A percentile compares a stretch with the other conserved stretches of the same genome.
Evolutionary conservation across 73 alveolate genomes (phyloP).

Genomic region (Paramecium biaurelia): DNA sequence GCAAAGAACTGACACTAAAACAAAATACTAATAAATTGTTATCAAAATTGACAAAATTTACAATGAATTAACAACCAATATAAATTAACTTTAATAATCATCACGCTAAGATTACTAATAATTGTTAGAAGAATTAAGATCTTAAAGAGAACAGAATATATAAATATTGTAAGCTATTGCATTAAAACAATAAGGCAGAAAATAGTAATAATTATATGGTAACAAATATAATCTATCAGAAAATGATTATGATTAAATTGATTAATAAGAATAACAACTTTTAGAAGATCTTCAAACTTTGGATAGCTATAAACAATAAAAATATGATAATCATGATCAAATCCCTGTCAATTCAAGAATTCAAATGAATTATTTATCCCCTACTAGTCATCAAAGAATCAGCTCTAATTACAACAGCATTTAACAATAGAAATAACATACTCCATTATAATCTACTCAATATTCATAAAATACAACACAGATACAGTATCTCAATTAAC

Average conservation of each 20-base stretch:
- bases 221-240: background rate
- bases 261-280: background rate
- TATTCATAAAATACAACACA: background rate
- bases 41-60: background rate
- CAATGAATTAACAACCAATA: background rate
- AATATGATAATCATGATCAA: background rate
- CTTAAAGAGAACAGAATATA: background rate
- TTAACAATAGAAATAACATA: background rate
- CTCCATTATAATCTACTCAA: background rate
- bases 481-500: background rate
- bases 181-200: background rate
- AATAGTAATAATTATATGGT: background rate
- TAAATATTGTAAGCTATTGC: background rate
- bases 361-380: background rate
- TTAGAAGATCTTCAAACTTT: background rate
- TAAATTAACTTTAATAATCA: background rate
- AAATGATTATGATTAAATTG: background rate
- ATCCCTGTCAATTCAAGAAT: background rate
- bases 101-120: background rate
- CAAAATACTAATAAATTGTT: background rate
- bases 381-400: background rate
- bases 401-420: background rate
- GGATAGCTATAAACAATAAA: background rate
- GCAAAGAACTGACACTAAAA: background rate
- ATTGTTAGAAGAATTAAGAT: background rate